Base-by-base conservation (phyloP, 805 yeast genomes). In the Grigorovia yakushimaensis region DNA sequence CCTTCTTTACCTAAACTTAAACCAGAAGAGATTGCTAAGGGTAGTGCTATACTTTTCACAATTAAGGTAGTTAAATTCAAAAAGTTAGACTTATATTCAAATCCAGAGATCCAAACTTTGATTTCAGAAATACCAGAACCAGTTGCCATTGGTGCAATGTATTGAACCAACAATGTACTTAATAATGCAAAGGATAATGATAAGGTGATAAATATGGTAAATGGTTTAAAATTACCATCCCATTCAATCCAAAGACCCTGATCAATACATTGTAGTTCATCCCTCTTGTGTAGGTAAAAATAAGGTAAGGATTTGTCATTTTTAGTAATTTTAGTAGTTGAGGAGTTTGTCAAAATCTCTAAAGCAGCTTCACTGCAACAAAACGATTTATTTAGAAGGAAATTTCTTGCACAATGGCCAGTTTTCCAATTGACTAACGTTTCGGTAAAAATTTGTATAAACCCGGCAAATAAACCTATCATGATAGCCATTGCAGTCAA, bases 51-150 rank as follows among this genome's bases (percentile, higher is more conserved):
- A 44, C 88, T 76, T 55, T 93, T 93, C 46, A 91, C 79, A 1
- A 78, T 53, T 21, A 91, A 68, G 0, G 96, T 88, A 61, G 74
- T 70, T 66, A 81, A 73, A 23, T 82, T 84, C 46, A 93, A 72
- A 57, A 91, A 93, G 3, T 84, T 88, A 22, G 79, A 74, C 70
- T 84, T 74, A 44, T 65, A 65, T 23, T 76, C 78, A 62, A 89
- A 94, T 0, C 99, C 99, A 0, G 94, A 81, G 0, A 89, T 87
- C 52, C 93, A 88, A 61, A 93, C 85, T 66, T 94, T 93, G 61
- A 93, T 91, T 65, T 93, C 99, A 15, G 97, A 84, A 44, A 93
- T 94, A 0, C 99, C 99, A 6, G 95, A 85, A 0, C 99, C 99
- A 1, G 98, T 94, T 2, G 98, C 98, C 46, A 81, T 73, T 1